A percentile compares a stretch with the other conserved stretches of the same genome.
Conservation (phyloP, 148 eudicot genomes). For the Heliamphora exappendiculata region DNA sequence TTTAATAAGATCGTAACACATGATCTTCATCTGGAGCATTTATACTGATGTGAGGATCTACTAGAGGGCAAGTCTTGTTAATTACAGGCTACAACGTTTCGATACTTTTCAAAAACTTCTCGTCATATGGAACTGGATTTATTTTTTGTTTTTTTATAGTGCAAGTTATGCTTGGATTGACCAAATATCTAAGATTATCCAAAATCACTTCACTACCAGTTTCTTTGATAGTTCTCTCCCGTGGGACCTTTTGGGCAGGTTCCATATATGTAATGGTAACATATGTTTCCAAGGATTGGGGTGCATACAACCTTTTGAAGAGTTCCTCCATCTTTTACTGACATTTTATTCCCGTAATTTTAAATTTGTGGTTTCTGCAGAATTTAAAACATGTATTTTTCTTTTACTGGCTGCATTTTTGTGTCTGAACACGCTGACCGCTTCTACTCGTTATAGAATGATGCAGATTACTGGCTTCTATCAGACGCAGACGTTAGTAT, state of each 20-base stretch:
- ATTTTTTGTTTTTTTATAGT: not conserved
- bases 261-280: not conserved
- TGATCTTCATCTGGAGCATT: not conserved
- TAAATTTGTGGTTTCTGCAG: not conserved
- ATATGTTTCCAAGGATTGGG: not conserved
- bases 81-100: not conserved
- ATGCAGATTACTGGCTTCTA: constrained; percentile 81
- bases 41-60: not conserved
- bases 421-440: not conserved
- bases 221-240: not conserved
- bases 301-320: not conserved
- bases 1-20: too few species aligned
- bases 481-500: constrained; percentile 65
- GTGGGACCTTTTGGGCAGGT: not conserved
- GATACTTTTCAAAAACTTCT: not conserved
- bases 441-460: constrained; percentile 42
- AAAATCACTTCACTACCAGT: not conserved
- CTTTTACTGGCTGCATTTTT: not conserved
- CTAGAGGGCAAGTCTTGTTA: not conserved
- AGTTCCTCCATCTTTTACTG: not conserved
- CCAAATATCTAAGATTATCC: not conserved
- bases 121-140: not conserved
- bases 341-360: not conserved
- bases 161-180: not conserved
- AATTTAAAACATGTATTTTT: not conserved